Base-by-base conservation (phyloP, 352 stramenopile genomes). In the Phytopythium helicoides region DNA sequence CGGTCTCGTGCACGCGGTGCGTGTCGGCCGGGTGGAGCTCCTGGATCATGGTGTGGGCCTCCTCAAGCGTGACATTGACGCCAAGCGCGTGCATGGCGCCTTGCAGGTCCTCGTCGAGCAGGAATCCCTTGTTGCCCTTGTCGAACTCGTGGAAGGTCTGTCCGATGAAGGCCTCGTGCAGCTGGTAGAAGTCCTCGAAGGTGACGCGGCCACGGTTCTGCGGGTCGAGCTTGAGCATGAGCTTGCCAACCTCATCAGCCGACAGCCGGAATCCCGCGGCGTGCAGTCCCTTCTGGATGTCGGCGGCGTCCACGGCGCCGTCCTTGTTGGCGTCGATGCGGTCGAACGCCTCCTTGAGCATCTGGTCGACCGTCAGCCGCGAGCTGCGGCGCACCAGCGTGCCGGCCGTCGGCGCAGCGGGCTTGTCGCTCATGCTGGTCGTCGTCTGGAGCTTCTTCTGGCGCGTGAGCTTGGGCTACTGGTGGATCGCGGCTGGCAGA, bases 31-130 rank as follows among this genome's bases (percentile, higher is more conserved):
- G 80, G 47, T 90, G 65, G 21, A 93, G 68, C 54, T 93, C 57
- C 47, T 76, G 53, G 68, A 93, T 91, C 82, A 93, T 93, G 35
- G 58, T 56, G 41, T 82, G 81, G n/a, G 80, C 82, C 49, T 93
- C 82, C 28, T 78, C 55, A 21, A 90, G 62, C 58, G 82, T 93
- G 26, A 91, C 72, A 14, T 68, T 64, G 28, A 93, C 71, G 33
- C 82, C 82, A 19, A 93, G 60, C 23, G 71, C 68, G 38, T 84
- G 52, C 57, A 93, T 76, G 26, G 66, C 82, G 14, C 79, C 62
- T 51, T 93, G 80, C 36, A 93, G 58, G 39, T 77, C 66, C 8
- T 71, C 56, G 40, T 89, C 80, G 26, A 89, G 78, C 18, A 93
- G 49, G 55, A 75, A 93, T 18, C 82, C 82, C 56, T 89, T 89